These are phyloP conservation scores for Stephanodiscus minutulus DNA, from an alignment of 108 stramenopile genomes.

Conservation along the genomic window DNA sequence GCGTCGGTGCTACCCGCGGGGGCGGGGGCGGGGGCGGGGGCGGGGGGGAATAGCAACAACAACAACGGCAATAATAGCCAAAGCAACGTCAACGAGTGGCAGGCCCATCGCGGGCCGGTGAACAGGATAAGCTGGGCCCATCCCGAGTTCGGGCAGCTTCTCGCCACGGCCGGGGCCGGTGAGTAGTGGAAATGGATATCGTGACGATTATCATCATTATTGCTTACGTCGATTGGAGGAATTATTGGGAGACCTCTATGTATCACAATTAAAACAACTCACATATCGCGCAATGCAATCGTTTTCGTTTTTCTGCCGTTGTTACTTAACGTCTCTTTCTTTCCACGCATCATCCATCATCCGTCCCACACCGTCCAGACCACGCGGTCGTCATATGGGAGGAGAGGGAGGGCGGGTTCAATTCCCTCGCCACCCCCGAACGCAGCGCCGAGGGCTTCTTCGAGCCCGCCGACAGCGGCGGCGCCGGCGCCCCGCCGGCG, in stretches of 20 bases:
- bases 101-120: constrained; percentile 83
- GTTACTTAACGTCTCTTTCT: not conserved
- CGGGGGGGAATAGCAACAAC: constrained; percentile 16
- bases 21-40: not conserved
- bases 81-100: constrained; percentile 60
- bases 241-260: too few relatives aligned
- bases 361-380: constrained; percentile 39
- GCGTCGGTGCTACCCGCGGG: not conserved
- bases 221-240: too few relatives aligned
- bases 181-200: too few relatives aligned
- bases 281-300: too few relatives aligned
- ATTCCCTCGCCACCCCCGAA: constrained; percentile 40
- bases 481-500: too few relatives aligned
- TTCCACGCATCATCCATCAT: not conserved
- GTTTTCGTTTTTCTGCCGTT: not conserved
- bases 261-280: too few relatives aligned
- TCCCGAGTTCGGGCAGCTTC: constrained; percentile 93
- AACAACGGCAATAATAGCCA: constrained; percentile 14
- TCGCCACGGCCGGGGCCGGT: constrained; percentile 89
- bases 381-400: constrained; percentile 91
- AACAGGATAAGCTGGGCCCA: constrained; percentile 91
- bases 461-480: constrained; percentile 20
- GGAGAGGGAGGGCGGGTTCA: constrained; percentile 63
- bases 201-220: not conserved
- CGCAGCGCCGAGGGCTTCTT: constrained; percentile 39